These are phyloP conservation scores for Termitomyces heimii DNA, from an alignment of 768 basidiomycete species.

Conservation along the genomic window DNA sequence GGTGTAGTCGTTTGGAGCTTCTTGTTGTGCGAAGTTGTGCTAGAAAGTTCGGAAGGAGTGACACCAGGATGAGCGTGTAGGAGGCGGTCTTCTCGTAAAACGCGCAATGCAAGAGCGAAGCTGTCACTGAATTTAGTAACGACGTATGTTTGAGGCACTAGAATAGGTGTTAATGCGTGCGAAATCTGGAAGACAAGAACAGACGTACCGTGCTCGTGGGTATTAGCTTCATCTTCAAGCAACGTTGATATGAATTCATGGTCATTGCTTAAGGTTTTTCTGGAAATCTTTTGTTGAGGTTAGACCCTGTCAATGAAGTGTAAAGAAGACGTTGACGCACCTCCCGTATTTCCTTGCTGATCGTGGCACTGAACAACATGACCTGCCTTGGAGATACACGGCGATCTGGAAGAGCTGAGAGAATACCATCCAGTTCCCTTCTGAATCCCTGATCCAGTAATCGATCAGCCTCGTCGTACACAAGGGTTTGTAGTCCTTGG, in stretches of 20 bases:
- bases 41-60: slow-evolving; percentile 21
- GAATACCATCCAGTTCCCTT: slow-evolving; percentile 59
- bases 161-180: not conserved
- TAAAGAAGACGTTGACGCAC: slow-evolving; percentile 20
- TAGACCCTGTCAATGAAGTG: not conserved
- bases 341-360: slow-evolving; percentile 61
- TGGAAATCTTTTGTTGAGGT: slow-evolving; percentile 11
- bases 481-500: slow-evolving; percentile 34
- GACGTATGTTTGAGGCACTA: slow-evolving; percentile 41
- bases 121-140: slow-evolving; percentile 35
- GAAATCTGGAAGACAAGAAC: not conserved
- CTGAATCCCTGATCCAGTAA: slow-evolving; percentile 72
- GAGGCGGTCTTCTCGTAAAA: slow-evolving; percentile 29
- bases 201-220: slow-evolving; percentile 51
- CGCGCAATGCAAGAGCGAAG: slow-evolving; percentile 33
- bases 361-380: slow-evolving; percentile 69
- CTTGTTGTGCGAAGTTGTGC: not conserved
- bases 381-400: slow-evolving; percentile 55
- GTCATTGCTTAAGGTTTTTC: slow-evolving; percentile 18
- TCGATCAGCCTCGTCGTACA: slow-evolving; percentile 73
- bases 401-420: slow-evolving; percentile 32
- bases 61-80: slow-evolving; percentile 21
- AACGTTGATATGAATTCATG: slow-evolving; percentile 55
- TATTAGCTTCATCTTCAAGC: slow-evolving; percentile 48
- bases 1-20: not conserved